Conservation (phyloP, 306 rosid genomes). For the Lathyrus aphaca region DNA sequence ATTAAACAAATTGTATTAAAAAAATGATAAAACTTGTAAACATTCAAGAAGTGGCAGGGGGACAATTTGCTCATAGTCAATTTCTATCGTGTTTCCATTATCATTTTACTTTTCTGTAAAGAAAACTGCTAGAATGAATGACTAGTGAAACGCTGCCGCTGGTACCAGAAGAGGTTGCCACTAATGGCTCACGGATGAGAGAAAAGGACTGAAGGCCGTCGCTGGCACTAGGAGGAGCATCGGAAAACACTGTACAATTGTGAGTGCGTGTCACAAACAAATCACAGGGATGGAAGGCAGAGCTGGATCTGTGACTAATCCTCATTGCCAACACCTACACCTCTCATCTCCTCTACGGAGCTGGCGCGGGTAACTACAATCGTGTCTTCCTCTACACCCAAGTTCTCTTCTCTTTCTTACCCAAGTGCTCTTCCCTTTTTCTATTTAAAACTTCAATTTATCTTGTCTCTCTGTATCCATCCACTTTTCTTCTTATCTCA, state of each 20-base stretch:
- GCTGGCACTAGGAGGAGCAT: too few relatives aligned
- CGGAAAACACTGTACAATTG: too few relatives aligned
- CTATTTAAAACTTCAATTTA: neutral
- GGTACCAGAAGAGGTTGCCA: neutral
- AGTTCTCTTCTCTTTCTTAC: neutral
- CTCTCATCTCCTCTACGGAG: neutral
- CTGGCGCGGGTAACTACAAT: neutral
- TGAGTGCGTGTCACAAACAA: too few relatives aligned
- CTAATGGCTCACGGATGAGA: neutral
- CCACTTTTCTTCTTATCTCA: neutral
- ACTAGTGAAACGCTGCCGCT: neutral
- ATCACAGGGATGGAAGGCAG: too few relatives aligned
- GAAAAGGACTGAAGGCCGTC: neutral
- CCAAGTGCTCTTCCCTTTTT: neutral
- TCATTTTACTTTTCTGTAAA: neutral
- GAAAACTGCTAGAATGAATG: neutral
- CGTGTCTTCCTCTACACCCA: neutral
- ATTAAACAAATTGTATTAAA: neutral
- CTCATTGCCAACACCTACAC: too few relatives aligned
- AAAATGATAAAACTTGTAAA: neutral
- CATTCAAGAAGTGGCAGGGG: neutral
- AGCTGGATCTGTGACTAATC: too few relatives aligned
- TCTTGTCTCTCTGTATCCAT: neutral
- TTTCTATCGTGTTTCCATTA: neutral
- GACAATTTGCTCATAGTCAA: neutral